phyloP scores from a whole-genome alignment of 805 yeast genomes.

The Cyberlindnera misumaiensis region DNA sequence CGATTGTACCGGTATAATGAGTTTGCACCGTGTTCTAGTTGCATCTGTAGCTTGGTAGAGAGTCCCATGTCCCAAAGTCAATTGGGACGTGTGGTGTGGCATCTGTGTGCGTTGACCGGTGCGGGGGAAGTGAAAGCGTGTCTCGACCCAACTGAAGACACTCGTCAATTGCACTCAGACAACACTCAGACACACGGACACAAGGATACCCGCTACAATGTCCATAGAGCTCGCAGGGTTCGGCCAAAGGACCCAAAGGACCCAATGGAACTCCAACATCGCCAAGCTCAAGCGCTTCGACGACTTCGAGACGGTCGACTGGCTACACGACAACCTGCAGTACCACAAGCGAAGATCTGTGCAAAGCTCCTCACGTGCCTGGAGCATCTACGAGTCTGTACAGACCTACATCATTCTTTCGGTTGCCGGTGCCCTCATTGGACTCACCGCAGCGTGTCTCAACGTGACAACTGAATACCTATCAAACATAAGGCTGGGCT shows the following conservation, averaged over 20 bases:
- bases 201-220: neutral
- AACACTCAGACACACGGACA: neutral
- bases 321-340: constrained; percentile 55
- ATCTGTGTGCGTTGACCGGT: no score
- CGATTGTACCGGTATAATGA: no score
- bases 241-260: constrained; percentile 4
- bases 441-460: constrained; percentile 74
- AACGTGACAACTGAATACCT: constrained; percentile 83
- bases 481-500: constrained; percentile 72
- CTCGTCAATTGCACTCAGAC: no score
- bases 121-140: constrained; percentile 5
- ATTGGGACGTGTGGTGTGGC: no score
- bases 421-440: constrained; percentile 68
- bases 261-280: constrained; percentile 9
- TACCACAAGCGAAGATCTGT: constrained; percentile 30
- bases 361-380: constrained; percentile 6
- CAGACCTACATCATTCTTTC: constrained; percentile 65
- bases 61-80: no score
- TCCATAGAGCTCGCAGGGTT: constrained; percentile 4
- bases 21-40: no score
- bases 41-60: no score
- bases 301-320: constrained; percentile 61
- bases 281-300: constrained; percentile 39
- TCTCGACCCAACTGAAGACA: no score
- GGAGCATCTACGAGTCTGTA: constrained; percentile 13